These are phyloP conservation scores for Aechmea fasciata DNA, from an alignment of 176 grass and related monocot genomes.

Conservation along the genomic window DNA sequence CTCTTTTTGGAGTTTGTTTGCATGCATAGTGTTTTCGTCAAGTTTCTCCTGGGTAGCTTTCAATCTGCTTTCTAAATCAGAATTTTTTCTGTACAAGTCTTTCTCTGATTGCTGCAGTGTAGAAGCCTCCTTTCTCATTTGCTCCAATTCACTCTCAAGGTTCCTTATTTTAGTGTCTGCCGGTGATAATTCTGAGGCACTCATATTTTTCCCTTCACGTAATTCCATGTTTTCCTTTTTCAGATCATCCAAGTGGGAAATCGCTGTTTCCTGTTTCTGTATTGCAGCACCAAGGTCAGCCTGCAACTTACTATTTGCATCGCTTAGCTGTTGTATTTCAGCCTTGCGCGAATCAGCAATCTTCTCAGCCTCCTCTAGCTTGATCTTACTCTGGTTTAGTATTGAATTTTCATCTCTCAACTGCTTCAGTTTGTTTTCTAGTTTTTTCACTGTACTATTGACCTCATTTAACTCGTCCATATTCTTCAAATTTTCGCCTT, in stretches of 20 bases:
- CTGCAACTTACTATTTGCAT: constrained; percentile 3
- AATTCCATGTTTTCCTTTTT: constrained; percentile 22
- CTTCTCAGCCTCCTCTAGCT: too few species aligned
- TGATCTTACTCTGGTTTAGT: too few species aligned
- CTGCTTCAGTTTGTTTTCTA: too few species aligned
- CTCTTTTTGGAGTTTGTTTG: constrained; percentile 28
- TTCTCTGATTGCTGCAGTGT: constrained; percentile 29
- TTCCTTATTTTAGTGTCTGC: constrained; percentile 19
- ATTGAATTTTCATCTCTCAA: too few species aligned
- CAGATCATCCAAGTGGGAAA: constrained; percentile 16
- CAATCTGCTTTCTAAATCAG: constrained; percentile 32
- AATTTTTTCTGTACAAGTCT: constrained; percentile 23
- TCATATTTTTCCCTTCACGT: constrained; percentile 30
- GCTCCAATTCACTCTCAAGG: constrained; percentile 33
- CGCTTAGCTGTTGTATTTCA: neutral
- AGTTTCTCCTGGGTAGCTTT: constrained; percentile 29
- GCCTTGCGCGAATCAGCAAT: too few species aligned
- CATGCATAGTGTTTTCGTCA: constrained; percentile 24
- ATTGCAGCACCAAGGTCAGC: neutral
- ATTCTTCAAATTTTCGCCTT: too few species aligned
- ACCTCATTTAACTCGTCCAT: too few species aligned
- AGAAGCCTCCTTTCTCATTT: constrained; percentile 23
- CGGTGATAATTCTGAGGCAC: constrained; percentile 23
- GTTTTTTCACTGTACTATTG: too few species aligned
- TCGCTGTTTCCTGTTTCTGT: neutral